Percentiles rank a stretch among this genome's conserved stretches.
Conservation (phyloP, 306 rosid genomes). For the Nissolia schottii region DNA sequence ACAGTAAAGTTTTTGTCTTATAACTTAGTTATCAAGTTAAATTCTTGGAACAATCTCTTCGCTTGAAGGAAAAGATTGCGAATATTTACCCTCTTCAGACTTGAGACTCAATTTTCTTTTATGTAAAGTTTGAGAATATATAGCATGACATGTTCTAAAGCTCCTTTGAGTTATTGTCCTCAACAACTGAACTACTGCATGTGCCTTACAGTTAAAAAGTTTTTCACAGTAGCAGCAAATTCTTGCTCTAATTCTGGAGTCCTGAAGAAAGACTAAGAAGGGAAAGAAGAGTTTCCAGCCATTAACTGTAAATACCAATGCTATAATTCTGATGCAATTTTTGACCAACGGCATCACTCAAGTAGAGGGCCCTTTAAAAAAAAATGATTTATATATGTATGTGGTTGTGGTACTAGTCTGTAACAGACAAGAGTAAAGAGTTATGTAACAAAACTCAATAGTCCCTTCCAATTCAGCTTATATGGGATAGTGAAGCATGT, state of each 20-base stretch:
- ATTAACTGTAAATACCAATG: conserved; percentile 19
- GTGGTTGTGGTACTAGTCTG: conserved; percentile 30
- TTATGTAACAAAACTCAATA: conserved; percentile 33
- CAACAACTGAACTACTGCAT: conserved; percentile 8
- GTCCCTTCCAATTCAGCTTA: conserved; percentile 42
- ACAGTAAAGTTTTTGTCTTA: too few relatives aligned
- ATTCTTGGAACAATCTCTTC: too few relatives aligned
- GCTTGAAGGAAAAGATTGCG: too few relatives aligned
- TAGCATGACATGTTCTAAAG: not conserved
- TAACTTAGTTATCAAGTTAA: too few relatives aligned
- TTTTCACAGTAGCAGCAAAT: conserved; percentile 21
- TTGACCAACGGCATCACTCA: conserved; percentile 28
- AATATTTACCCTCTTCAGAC: too few relatives aligned
- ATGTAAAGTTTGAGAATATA: not conserved
- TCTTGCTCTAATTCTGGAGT: conserved; percentile 15
- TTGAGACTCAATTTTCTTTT: too few relatives aligned
- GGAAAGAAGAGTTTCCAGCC: conserved; percentile 16
- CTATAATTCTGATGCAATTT: conserved; percentile 10
- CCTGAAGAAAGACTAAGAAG: conserved; percentile 19
- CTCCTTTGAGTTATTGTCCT: conserved; percentile 1
- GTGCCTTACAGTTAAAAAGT: conserved; percentile 6
- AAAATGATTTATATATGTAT: conserved; percentile 35
- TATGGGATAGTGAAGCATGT: conserved; percentile 34
- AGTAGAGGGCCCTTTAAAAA: conserved; percentile 33
- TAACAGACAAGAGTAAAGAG: conserved; percentile 44